A percentile compares a stretch with the other conserved stretches of the same genome.
These are phyloP conservation scores for Cudoniella acicularis DNA, from an alignment of 495 filamentous ascomycete genomes.

Conservation along the genomic window DNA sequence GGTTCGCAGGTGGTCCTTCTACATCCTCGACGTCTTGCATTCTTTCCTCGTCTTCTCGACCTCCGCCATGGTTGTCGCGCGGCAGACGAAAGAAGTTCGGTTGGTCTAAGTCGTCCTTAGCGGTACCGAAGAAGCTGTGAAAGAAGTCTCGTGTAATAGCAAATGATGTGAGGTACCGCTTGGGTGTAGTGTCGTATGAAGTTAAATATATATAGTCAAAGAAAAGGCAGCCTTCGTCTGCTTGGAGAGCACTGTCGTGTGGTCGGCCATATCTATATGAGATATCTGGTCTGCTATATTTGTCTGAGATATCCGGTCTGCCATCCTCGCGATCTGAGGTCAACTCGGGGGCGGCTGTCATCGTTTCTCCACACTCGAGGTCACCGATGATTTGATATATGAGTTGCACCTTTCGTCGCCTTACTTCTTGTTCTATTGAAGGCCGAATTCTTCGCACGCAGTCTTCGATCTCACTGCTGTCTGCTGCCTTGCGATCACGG, in stretches of 20 bases:
- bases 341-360: neutral
- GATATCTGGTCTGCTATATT: no score
- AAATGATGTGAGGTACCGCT: neutral
- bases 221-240: conserved; percentile 24
- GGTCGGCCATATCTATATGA: conserved; percentile 24
- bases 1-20: neutral
- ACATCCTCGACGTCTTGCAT: neutral
- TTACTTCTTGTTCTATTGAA: neutral
- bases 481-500: neutral
- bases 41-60: neutral
- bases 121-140: neutral
- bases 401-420: neutral
- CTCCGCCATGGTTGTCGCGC: neutral
- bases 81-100: neutral
- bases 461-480: neutral
- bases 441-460: neutral
- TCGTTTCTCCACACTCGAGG: neutral
- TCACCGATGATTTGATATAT: neutral
- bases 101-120: neutral
- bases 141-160: neutral
- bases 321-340: neutral
- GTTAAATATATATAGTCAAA: conserved; percentile 24
- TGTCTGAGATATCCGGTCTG: no score
- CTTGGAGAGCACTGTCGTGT: conserved; percentile 8
- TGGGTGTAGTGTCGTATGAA: conserved; percentile 4